A percentile compares a stretch with the other conserved stretches of the same genome.
Conservation (phyloP, 2,329 filamentous ascomycete species). For the Coleophoma cylindrospora region DNA sequence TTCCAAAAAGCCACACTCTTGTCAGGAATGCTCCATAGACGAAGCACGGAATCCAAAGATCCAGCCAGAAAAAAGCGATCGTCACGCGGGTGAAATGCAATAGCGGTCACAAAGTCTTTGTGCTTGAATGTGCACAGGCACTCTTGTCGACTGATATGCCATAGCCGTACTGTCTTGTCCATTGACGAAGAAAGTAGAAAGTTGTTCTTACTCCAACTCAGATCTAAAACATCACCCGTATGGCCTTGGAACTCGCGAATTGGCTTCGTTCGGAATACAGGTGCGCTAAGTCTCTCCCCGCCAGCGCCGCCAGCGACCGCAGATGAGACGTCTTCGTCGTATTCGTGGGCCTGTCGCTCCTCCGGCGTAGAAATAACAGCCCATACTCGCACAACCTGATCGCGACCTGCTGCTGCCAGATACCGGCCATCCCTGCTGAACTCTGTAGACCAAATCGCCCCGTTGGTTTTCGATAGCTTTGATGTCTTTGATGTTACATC, state of each 20-base stretch:
- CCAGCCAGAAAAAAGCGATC: slow-evolving; percentile 96
- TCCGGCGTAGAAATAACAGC: slow-evolving; percentile 78
- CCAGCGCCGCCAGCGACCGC: slow-evolving; percentile 42
- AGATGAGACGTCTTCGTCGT: slow-evolving; percentile 53
- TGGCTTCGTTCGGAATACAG: slow-evolving; percentile 80
- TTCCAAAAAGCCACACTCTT: slow-evolving; percentile 83
- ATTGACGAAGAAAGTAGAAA: slow-evolving; percentile 94
- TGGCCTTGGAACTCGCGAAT: slow-evolving; percentile 79
- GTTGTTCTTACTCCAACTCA: slow-evolving; percentile 99
- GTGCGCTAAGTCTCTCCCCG: slow-evolving; percentile 70
- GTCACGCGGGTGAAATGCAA: slow-evolving; percentile 89
- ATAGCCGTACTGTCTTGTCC: slow-evolving; percentile 94
- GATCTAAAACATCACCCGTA: slow-evolving; percentile 76
- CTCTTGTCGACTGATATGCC: slow-evolving; percentile 82
- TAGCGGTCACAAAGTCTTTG: slow-evolving; percentile 90
- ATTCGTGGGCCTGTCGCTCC: slow-evolving; percentile 70
- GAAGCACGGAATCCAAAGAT: slow-evolving; percentile 80
- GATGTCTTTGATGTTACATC: slow-evolving; percentile 21
- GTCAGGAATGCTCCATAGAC: slow-evolving; percentile 96
- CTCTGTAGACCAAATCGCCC: slow-evolving; percentile 86
- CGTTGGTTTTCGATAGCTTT: slow-evolving; percentile 27
- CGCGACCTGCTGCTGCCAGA: slow-evolving; percentile 87
- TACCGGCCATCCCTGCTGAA: slow-evolving; percentile 92
- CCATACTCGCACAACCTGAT: slow-evolving; percentile 82
- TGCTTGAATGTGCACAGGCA: slow-evolving; percentile 94